A percentile compares a stretch with the other conserved stretches of the same genome.
Evolutionary conservation across 108 stramenopile species (phyloP).

Genomic region (Craspedostauros australis): DNA sequence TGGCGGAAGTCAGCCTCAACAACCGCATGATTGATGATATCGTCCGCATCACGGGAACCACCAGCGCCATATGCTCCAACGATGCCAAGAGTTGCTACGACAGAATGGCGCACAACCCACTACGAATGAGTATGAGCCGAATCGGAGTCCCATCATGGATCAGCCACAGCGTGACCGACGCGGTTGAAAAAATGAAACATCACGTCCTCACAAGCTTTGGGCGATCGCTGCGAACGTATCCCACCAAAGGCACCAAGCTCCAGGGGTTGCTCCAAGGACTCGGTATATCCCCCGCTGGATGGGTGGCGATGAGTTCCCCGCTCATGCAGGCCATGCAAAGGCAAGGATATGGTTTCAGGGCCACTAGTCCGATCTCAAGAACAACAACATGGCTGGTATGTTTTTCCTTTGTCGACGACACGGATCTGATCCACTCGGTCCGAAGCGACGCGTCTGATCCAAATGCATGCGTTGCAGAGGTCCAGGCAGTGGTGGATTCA

Average conservation of each 20-base stretch:
- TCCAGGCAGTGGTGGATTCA: no score
- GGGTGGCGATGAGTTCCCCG: slow-evolving; percentile 21
- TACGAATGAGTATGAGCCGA: neutral
- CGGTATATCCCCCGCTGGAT: slow-evolving; percentile 26
- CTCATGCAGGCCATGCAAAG: slow-evolving; percentile 9
- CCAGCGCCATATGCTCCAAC: no score
- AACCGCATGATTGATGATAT: no score
- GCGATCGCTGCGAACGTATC: neutral
- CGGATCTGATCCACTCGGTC: slow-evolving; percentile 14
- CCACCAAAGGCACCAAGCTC: neutral
- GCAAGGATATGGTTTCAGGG: slow-evolving; percentile 4
- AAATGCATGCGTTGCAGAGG: no score
- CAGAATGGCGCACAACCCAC: slow-evolving; percentile 5
- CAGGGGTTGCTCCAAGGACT: slow-evolving; percentile 29
- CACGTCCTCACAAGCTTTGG: slow-evolving; percentile 5
- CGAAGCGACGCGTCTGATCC: no score
- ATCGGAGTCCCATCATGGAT: neutral
- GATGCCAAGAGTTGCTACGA: slow-evolving; percentile 23
- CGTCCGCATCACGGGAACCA: no score
- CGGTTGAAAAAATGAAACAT: slow-evolving; percentile 2
- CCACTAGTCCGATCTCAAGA: neutral
- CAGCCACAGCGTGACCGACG: neutral
- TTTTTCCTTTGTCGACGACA: slow-evolving; percentile 28
- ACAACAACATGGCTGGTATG: neutral
- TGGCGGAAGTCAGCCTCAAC: no score